Conservation (phyloP, 73 alveolate species). For the Diophrys appendiculata region DNA sequence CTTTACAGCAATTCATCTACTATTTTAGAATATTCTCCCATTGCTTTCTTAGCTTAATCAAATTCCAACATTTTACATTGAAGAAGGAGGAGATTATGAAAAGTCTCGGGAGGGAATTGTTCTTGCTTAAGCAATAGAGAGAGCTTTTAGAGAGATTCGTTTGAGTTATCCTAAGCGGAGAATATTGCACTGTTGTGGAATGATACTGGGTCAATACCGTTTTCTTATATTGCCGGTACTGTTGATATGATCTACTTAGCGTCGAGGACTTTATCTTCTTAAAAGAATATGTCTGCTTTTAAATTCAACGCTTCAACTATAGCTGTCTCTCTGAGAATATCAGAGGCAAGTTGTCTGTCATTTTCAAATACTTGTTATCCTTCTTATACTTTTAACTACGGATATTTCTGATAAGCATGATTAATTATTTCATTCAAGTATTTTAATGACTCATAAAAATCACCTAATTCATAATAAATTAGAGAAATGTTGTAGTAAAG, state of each 20-base stretch:
- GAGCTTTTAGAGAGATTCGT: slow-evolving; percentile 69
- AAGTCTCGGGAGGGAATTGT: slow-evolving; percentile 78
- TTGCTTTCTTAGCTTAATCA: slow-evolving; percentile 70
- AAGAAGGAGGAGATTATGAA: slow-evolving; percentile 64
- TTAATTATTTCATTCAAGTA: slow-evolving; percentile 33
- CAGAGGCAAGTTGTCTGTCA: slow-evolving; percentile 30
- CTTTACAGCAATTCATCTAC: slow-evolving; percentile 45
- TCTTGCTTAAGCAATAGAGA: slow-evolving; percentile 55
- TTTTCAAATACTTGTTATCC: slow-evolving; percentile 52
- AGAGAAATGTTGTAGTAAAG: slow-evolving; percentile 56
- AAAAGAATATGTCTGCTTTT: slow-evolving; percentile 68
- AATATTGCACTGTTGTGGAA: slow-evolving; percentile 78
- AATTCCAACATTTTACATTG: slow-evolving; percentile 69
- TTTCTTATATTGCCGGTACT: slow-evolving; percentile 70
- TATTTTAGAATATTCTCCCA: slow-evolving; percentile 53
- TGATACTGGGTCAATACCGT: slow-evolving; percentile 81
- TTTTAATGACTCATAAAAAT: slow-evolving; percentile 27
- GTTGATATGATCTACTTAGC: slow-evolving; percentile 55
- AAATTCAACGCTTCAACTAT: slow-evolving; percentile 72
- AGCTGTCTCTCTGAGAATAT: slow-evolving; percentile 59
- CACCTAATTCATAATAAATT: slow-evolving; percentile 49
- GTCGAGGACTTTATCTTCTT: slow-evolving; percentile 51
- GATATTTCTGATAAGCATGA: slow-evolving; percentile 58
- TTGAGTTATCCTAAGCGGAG: slow-evolving; percentile 63
- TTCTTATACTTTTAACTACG: slow-evolving; percentile 38